Percentiles rank a stretch among this genome's conserved stretches.
Evolutionary conservation across 495 filamentous ascomycete genomes (phyloP).

Genomic region (Aspergillus conjunctus): DNA sequence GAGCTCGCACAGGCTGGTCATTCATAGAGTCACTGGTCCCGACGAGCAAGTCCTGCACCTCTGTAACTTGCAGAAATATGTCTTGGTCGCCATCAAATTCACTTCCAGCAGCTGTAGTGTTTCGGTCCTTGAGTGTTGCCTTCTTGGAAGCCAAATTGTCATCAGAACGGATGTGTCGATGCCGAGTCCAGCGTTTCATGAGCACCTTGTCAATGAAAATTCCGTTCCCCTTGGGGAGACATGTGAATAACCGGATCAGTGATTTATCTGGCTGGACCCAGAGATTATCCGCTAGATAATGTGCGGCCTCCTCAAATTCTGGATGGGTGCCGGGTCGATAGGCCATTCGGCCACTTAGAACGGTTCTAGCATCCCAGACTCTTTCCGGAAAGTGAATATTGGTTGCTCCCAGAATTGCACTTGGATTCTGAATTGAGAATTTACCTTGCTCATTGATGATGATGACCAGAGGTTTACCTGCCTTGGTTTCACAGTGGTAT

Average conservation of each 20-base stretch:
- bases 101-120: background rate
- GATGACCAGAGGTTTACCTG: conserved; percentile 43
- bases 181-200: conserved; percentile 38
- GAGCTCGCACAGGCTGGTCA: conserved; percentile 26
- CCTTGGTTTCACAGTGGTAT: conserved; percentile 44
- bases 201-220: conserved; percentile 33
- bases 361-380: conserved; percentile 49
- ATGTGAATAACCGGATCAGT: conserved; percentile 27
- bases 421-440: conserved; percentile 23
- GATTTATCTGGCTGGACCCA: conserved; percentile 33
- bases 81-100: conserved; percentile 14
- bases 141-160: conserved; percentile 3
- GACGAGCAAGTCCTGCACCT: conserved; percentile 43
- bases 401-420: conserved; percentile 29
- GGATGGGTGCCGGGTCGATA: conserved; percentile 15
- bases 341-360: conserved; percentile 26
- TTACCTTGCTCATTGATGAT: conserved; percentile 48
- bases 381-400: conserved; percentile 47
- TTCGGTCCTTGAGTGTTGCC: background rate
- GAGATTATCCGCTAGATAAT: conserved; percentile 33
- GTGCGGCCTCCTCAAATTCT: conserved; percentile 29
- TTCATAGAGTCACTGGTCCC: conserved; percentile 17
- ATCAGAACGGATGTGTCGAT: conserved; percentile 23
- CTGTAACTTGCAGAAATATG: conserved; percentile 41
- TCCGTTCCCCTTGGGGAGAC: conserved; percentile 18